These are phyloP conservation scores for Rhinocladiella similis DNA, from an alignment of 2,329 filamentous ascomycete species.

Conservation along the genomic window DNA sequence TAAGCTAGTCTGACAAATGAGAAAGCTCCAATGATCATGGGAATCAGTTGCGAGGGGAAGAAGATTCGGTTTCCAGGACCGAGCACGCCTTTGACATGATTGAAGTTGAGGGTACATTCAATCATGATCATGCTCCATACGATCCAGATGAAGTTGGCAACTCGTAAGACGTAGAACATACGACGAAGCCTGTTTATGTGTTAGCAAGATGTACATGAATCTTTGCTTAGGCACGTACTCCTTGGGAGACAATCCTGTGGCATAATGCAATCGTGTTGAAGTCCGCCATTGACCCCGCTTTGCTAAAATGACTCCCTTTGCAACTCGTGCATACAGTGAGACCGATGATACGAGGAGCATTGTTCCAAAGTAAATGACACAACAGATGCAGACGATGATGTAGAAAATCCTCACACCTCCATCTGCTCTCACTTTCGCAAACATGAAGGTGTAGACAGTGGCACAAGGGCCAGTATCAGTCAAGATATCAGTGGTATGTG, in stretches of 20 bases:
- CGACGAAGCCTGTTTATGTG: slow-evolving; percentile 4
- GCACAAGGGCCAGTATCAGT: slow-evolving; percentile 9
- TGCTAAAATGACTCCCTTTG: slow-evolving; percentile 5
- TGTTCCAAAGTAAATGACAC: slow-evolving; percentile 11
- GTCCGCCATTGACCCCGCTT: slow-evolving; percentile 9
- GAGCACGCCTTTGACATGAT: slow-evolving; percentile 18
- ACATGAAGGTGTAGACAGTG: slow-evolving; percentile 20
- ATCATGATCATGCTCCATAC: slow-evolving; percentile 15
- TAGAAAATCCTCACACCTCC: slow-evolving; percentile 17
- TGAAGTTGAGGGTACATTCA: slow-evolving; percentile 17
- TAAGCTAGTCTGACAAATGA: slow-evolving; percentile 15
- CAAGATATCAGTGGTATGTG: neutral
- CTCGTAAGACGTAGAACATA: slow-evolving; percentile 9
- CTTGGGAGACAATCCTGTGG: slow-evolving; percentile 12
- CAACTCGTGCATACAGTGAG: slow-evolving; percentile 1
- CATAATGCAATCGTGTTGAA: slow-evolving; percentile 19
- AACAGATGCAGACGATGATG: slow-evolving; percentile 14
- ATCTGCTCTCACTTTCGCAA: slow-evolving; percentile 13
- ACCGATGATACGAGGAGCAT: slow-evolving; percentile 10
- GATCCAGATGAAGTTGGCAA: slow-evolving; percentile 16
- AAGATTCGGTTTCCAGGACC: slow-evolving; percentile 13
- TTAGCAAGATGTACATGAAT: neutral
- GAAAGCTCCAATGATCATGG: slow-evolving; percentile 19
- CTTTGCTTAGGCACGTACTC: slow-evolving; percentile 6
- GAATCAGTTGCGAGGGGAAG: slow-evolving; percentile 18